Percentiles rank a stretch among this genome's conserved stretches.
Evolutionary conservation across 139 green algal genomes (phyloP).

Genomic region (Mesostigma viride): DNA sequence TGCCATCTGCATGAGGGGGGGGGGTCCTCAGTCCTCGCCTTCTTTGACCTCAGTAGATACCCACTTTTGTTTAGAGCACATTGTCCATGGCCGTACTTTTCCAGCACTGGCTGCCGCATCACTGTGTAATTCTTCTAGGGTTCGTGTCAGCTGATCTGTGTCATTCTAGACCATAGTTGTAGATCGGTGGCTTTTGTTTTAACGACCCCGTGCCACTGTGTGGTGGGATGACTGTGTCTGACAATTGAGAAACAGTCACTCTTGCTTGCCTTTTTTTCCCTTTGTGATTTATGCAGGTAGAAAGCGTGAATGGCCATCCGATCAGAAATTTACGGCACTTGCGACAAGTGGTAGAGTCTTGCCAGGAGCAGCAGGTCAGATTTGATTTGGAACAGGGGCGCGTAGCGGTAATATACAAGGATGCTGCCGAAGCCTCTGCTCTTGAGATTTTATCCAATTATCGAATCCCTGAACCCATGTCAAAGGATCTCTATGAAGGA

Average conservation of each 20-base stretch:
- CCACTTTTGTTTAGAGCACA: too few relatives aligned
- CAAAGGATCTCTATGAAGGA: too few relatives aligned
- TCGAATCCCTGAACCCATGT: too few relatives aligned
- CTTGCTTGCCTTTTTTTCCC: neutral
- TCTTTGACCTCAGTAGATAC: too few relatives aligned
- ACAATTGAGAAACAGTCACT: neutral
- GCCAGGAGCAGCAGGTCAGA: constrained; percentile 18
- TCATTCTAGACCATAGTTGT: neutral
- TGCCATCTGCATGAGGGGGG: too few relatives aligned
- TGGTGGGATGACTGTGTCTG: neutral
- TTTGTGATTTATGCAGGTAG: constrained; percentile 11
- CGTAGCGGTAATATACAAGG: constrained; percentile 43
- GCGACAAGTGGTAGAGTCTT: neutral
- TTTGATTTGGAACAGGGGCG: constrained; percentile 55
- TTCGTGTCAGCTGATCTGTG: too few relatives aligned
- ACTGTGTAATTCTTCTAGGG: too few relatives aligned
- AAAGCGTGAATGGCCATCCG: constrained; percentile 7
- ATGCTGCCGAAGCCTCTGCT: constrained; percentile 11
- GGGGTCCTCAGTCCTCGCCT: too few relatives aligned
- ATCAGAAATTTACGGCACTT: constrained; percentile 16
- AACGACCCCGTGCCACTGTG: neutral
- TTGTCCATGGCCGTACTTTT: too few relatives aligned
- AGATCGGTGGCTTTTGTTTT: neutral
- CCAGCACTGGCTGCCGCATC: too few relatives aligned
- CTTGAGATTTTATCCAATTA: too few relatives aligned